Evolutionary conservation across 1,284 basidiomycete genomes (phyloP), one percentile per base, ranked within the genome.

Genomic region (Grifola frondosa): DNA sequence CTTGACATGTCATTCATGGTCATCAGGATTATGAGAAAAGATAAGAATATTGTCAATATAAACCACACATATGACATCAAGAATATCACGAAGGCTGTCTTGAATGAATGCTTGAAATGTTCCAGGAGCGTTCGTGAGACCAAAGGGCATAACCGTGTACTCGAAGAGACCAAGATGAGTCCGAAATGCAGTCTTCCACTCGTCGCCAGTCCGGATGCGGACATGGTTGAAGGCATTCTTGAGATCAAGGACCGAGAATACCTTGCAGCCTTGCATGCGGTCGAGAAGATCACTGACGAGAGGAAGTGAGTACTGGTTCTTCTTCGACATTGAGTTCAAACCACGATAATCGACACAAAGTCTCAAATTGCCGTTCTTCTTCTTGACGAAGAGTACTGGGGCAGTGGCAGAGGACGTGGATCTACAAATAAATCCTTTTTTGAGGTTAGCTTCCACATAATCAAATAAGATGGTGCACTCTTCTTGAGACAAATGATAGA

Each of bases 311-410:
- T 51, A 51, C 4, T 40, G 24, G 17, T 51, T 51, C 33, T 51
- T 51, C 30, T 40, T 42, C 5, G 46, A 48, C 29, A 52, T 52
- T 1, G 43, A 30, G 32, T 77, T 78, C 25, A 77, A 61, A 11
- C 59, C 58, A 1, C 65, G 53, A 49, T 70, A 77, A 44, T 78
- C 69, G 4, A 73, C 60, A 42, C 67, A 68, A 1, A 71, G 60
- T 1, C 64, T 49, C 0, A 68, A 50, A 0, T 52, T 39, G 12
- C 69, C 67, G 45, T 70, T 65, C 49, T 74, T 75, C 54, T 75
- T 75, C 30, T 61, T 59, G 17, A 71, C 62, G 46, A 77, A 77
- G 0, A 78, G 59, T 22, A 75, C 55, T 0, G 72, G 70, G 0
- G 71, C 49, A 0, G 54, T 65, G 9, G 60, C 60, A 6, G 66